A percentile compares a stretch with the other conserved stretches of the same genome.
Evolutionary conservation across 2,329 filamentous ascomycete species (phyloP).

Genomic region (Clonostachys rosea): DNA sequence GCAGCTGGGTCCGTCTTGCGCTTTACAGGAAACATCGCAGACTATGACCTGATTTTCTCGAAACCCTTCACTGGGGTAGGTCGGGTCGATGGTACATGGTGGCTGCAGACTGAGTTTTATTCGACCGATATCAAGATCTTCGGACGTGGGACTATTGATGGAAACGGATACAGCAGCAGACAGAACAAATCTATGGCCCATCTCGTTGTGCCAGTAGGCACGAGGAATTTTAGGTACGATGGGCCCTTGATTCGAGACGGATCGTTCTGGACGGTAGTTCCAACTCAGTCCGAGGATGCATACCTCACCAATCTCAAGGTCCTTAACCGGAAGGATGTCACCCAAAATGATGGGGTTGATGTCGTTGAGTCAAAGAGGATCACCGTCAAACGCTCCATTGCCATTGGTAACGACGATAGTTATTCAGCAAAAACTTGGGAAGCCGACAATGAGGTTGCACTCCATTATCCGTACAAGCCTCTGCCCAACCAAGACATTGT

Average conservation of each 20-base stretch:
- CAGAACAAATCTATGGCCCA: not conserved
- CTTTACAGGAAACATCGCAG: not conserved
- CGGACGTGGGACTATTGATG: slow-evolving; percentile 1
- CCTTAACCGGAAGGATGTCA: slow-evolving; percentile 1
- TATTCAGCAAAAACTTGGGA: slow-evolving; percentile 1
- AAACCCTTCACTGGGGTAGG: not conserved
- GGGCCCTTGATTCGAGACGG: not conserved
- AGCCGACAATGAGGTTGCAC: not conserved
- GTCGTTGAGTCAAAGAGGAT: not conserved
- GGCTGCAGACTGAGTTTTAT: slow-evolving; percentile 1
- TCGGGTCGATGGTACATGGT: not conserved
- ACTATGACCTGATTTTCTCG: slow-evolving; percentile 1
- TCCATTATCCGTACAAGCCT: slow-evolving; percentile 1
- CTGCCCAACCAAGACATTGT: not conserved
- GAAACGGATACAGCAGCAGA: not conserved
- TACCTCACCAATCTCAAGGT: slow-evolving; percentile 1
- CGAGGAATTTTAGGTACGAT: not conserved
- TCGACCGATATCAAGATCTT: slow-evolving; percentile 1
- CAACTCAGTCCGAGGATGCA: not conserved
- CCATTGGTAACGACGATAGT: slow-evolving; percentile 2
- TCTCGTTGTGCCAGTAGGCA: not conserved
- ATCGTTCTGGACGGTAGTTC: slow-evolving; percentile 1
- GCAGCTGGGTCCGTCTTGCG: slow-evolving; percentile 1
- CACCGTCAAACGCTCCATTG: not conserved
- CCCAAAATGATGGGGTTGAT: slow-evolving; percentile 2